Evolutionary conservation across 257 asterid genomes (phyloP).

Genomic region (Linderniella brevidens): DNA sequence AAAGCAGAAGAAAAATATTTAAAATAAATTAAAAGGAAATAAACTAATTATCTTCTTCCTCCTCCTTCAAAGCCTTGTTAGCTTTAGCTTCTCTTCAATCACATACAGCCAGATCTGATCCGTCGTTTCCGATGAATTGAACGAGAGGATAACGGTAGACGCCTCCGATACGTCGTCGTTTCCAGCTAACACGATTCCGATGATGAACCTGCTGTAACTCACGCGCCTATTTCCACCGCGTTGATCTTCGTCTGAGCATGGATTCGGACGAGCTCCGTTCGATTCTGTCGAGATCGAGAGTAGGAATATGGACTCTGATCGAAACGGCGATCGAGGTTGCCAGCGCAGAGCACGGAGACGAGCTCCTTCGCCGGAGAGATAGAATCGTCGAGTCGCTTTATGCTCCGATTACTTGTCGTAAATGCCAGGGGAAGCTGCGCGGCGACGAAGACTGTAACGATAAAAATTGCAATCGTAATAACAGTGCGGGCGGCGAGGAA

Average conservation of each 20-base stretch:
- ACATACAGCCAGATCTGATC: too few relatives aligned
- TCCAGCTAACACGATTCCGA: too few relatives aligned
- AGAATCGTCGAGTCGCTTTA: conserved; percentile 57
- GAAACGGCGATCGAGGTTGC: conserved; percentile 80
- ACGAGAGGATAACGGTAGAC: too few relatives aligned
- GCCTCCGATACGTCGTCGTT: too few relatives aligned
- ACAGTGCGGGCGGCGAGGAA: conserved; percentile 3
- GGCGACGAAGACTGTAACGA: conserved; percentile 10
- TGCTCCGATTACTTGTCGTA: conserved; percentile 28
- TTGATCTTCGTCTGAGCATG: conserved; percentile 17
- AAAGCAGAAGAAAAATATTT: too few relatives aligned
- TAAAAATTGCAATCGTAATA: conserved; percentile 18
- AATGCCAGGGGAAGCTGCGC: conserved; percentile 25
- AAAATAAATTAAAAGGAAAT: too few relatives aligned
- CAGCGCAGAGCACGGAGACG: conserved; percentile 41
- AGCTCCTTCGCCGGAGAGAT: conserved; percentile 61
- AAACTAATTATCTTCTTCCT: too few relatives aligned
- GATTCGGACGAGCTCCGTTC: conserved; percentile 56
- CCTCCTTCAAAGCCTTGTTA: too few relatives aligned
- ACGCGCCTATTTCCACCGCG: too few relatives aligned
- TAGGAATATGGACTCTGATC: conserved; percentile 64
- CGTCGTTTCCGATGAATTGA: too few relatives aligned
- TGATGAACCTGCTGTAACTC: too few relatives aligned
- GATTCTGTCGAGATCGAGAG: conserved; percentile 51
- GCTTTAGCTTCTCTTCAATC: too few relatives aligned